A percentile compares a stretch with the other conserved stretches of the same genome.
These are phyloP conservation scores for Gaeumannomyces tritici DNA, from an alignment of 2,329 filamentous ascomycete species.

Conservation along the genomic window DNA sequence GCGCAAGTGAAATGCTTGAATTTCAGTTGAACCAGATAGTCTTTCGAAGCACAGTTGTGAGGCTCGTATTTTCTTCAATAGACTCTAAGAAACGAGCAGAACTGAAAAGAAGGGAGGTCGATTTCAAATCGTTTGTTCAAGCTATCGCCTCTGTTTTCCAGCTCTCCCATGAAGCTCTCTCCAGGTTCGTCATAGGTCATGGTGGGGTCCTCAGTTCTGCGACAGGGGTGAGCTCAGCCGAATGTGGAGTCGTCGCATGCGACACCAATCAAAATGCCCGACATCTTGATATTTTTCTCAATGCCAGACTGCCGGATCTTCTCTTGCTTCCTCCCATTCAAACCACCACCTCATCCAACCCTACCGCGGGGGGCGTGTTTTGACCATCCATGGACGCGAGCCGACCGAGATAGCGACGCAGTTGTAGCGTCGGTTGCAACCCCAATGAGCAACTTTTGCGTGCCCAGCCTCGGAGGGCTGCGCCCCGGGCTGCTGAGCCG, in stretches of 20 bases:
- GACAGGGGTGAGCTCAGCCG: neutral
- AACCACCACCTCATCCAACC: neutral
- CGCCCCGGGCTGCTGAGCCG: neutral
- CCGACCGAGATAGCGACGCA: neutral
- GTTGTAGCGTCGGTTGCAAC: neutral
- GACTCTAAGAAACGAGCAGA: too few species aligned
- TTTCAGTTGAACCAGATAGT: too few species aligned
- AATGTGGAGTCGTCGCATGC: neutral
- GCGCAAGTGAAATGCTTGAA: too few species aligned
- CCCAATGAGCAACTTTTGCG: conserved; percentile 1
- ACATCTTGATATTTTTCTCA: neutral
- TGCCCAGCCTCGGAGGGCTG: neutral
- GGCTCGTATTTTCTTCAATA: too few species aligned
- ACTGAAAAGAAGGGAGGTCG: too few species aligned
- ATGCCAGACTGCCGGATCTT: too few species aligned
- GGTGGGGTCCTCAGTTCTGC: neutral
- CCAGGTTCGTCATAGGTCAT: neutral
- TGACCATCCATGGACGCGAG: neutral
- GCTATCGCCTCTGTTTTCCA: neutral
- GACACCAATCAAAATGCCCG: neutral
- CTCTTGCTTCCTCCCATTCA: too few species aligned
- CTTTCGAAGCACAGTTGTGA: too few species aligned
- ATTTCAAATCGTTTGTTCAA: neutral
- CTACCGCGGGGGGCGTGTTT: neutral
- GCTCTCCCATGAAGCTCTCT: neutral